phyloP scores from a whole-genome alignment of 805 yeast species.

The Zygosaccharomyces rouxii region DNA sequence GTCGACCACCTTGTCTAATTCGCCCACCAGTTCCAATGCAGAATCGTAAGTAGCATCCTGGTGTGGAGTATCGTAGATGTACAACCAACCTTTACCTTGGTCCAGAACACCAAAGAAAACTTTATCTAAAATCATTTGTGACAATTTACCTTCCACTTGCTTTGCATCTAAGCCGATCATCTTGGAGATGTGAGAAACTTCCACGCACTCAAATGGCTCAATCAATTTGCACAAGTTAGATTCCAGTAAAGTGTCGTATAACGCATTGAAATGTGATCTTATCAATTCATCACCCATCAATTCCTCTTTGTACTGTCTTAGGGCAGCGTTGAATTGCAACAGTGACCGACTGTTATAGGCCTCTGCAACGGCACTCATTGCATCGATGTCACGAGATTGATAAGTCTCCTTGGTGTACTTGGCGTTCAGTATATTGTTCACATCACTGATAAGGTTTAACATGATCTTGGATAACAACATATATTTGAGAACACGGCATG shows the following conservation, averaged over 20 bases:
- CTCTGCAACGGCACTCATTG: conserved; percentile 88
- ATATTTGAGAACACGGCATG: conserved; percentile 80
- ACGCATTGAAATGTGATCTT: conserved; percentile 84
- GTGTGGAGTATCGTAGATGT: conserved; percentile 83
- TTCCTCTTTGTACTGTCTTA: conserved; percentile 65
- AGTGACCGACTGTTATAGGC: conserved; percentile 89
- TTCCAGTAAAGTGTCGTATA: conserved; percentile 88
- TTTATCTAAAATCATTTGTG: conserved; percentile 94
- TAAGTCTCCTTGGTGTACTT: conserved; percentile 64
- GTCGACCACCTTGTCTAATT: conserved; percentile 85
- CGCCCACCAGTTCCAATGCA: conserved; percentile 78
- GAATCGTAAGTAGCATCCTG: conserved; percentile 86
- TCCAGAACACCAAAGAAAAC: conserved; percentile 95
- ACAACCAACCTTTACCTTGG: conserved; percentile 97
- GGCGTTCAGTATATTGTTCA: conserved; percentile 68
- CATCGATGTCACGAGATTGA: conserved; percentile 83
- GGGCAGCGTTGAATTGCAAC: conserved; percentile 83
- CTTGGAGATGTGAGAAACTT: conserved; percentile 79
- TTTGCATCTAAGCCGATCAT: conserved; percentile 81
- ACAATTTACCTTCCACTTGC: conserved; percentile 89
- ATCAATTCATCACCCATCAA: conserved; percentile 82
- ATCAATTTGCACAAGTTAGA: conserved; percentile 91
- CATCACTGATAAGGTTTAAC: conserved; percentile 83
- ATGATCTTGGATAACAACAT: conserved; percentile 90
- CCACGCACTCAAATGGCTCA: conserved; percentile 96